Base-by-base conservation (phyloP, 345 rosid genomes). In the Punica granatum region DNA sequence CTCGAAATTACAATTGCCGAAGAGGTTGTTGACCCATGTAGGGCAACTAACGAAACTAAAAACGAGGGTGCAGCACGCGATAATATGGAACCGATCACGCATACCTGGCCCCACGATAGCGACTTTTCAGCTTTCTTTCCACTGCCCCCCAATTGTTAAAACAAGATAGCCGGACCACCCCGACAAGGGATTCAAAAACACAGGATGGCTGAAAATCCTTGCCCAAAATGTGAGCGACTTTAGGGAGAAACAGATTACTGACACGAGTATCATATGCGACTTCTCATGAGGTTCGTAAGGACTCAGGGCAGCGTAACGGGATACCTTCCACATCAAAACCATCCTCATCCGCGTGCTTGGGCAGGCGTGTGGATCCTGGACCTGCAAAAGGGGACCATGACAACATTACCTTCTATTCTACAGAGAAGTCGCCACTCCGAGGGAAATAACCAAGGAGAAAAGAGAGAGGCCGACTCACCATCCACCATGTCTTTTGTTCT, bases 401-500 rank as follows among this genome's bases (percentile, higher is more conserved):
- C 66, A 60, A 69, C 15, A 68, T 72, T 43, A 75, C 49, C 37
- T 23, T 59, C 51, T 18, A 51, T n/a, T n/a, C n/a, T n/a, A 11
- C 58, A 56, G 5, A 12, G 34, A 33, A 26, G 15, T 56, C 7
- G 18, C 2, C 1, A 4, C 19, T 26, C 34, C 33, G 39, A 67
- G 70, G 61, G 21, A 32, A 6, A 59, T 64, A 66, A 66, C 64
- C 31, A 61, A 37, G 34, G 53, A 73, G 32, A 49, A 33, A 60
- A 49, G 25, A 61, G 21, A 37, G 48, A 71, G 16, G 36, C 31
- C 60, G 72, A 76, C 88, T 36, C 36, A 87, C 93, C 89, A 61
- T 84, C 91, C 32, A 70, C 84, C 87, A 88, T 80, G 82, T 90
- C 97, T 72, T 90, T 90, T 2, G 94, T 88, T 78, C 81, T 84